Evolutionary conservation across 495 filamentous ascomycete species (phyloP).

Genomic region (Penicillium nucicola): DNA sequence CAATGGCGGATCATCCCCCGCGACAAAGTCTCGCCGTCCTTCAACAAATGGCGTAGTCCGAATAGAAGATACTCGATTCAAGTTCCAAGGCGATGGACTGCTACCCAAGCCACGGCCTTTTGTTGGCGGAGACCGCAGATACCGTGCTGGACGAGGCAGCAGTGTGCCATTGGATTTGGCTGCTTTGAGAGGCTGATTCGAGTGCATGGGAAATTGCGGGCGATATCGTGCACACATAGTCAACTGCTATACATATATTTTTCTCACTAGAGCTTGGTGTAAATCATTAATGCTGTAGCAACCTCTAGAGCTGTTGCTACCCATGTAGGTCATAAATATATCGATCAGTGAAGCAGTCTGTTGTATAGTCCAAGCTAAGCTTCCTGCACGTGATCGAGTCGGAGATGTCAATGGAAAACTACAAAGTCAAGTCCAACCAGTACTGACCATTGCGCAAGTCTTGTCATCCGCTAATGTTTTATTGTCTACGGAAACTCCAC

Average conservation of each 20-base stretch:
- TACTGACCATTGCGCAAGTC: not conserved
- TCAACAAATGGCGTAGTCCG: constrained; percentile 44
- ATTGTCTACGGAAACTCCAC: not conserved
- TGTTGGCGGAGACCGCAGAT: constrained; percentile 64
- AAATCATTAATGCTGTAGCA: not conserved
- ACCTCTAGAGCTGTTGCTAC: not conserved
- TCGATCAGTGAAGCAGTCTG: not conserved
- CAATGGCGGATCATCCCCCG: constrained; percentile 46
- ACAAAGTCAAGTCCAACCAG: not conserved
- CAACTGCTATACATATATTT: constrained; percentile 20
- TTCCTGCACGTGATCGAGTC: constrained; percentile 5
- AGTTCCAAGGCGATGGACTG: constrained; percentile 76
- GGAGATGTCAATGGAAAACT: constrained; percentile 8
- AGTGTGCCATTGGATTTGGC: constrained; percentile 88
- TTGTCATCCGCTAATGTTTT: not conserved
- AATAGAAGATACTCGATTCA: constrained; percentile 81
- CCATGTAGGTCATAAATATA: not conserved
- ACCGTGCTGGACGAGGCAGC: constrained; percentile 87
- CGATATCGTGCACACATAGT: constrained; percentile 29
- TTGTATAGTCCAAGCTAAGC: not conserved
- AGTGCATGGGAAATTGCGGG: constrained; percentile 23
- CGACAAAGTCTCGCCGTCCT: constrained; percentile 23
- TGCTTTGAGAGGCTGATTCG: constrained; percentile 30
- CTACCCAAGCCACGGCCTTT: constrained; percentile 85
- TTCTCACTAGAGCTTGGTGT: not conserved